Evolutionary conservation across 2,329 filamentous ascomycete species (phyloP).

Genomic region (Aspergillus aculeatinus): DNA sequence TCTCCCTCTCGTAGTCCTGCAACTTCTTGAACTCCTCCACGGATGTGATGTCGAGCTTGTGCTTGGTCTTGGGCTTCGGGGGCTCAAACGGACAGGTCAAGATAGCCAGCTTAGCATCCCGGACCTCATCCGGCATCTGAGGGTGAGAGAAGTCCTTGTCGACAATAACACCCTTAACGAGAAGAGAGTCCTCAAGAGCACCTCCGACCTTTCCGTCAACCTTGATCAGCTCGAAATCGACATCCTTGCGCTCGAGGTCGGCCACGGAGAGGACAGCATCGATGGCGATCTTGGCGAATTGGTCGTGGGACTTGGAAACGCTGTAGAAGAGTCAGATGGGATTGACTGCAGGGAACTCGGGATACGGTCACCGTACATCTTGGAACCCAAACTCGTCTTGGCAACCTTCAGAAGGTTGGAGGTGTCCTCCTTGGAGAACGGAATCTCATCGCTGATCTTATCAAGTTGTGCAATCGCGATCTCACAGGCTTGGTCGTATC

Average conservation of each 20-base stretch:
- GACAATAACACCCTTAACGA: constrained; percentile 97
- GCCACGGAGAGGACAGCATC: constrained; percentile 96
- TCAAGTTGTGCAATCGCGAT: constrained; percentile 92
- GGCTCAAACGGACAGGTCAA: constrained; percentile 97
- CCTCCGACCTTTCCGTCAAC: constrained; percentile 98
- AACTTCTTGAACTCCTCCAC: constrained; percentile 99
- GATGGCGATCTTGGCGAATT: constrained; percentile 95
- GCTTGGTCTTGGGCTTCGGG: constrained; percentile 99
- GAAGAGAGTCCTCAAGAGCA: constrained; percentile 83
- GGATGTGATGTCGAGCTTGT: constrained; percentile 94
- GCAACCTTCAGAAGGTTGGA: constrained; percentile 90
- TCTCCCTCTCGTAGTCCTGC: constrained; percentile 91
- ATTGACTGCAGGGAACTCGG: not conserved
- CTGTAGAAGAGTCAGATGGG: constrained; percentile 30
- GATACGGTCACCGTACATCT: constrained; percentile 60
- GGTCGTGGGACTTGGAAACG: constrained; percentile 96
- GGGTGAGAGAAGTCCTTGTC: constrained; percentile 99
- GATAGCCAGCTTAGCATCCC: constrained; percentile 95
- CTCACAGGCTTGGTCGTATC: constrained; percentile 96
- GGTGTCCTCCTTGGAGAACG: constrained; percentile 77
- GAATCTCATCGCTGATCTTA: constrained; percentile 84
- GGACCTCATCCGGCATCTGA: constrained; percentile 95
- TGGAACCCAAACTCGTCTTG: constrained; percentile 92
- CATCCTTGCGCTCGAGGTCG: constrained; percentile 92
- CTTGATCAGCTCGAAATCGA: constrained; percentile 99